phyloP scores from a whole-genome alignment of 2,329 filamentous ascomycete species.

The Leptosphaerulina australis region DNA sequence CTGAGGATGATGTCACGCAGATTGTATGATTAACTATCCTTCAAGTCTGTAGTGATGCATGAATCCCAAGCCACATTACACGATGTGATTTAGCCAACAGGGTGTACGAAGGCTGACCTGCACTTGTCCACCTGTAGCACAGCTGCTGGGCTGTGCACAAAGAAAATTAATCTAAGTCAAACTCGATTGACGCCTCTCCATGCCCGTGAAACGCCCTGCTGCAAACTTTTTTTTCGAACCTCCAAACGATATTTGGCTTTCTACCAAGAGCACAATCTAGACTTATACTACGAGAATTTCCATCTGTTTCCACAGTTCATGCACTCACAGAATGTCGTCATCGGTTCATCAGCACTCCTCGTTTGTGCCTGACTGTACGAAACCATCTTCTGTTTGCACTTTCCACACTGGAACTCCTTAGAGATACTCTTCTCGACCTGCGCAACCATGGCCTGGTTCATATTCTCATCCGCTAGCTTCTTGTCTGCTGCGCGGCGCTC shows the following conservation, averaged over 20 bases:
- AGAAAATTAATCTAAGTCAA: not conserved
- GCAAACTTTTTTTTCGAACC: constrained; percentile 19
- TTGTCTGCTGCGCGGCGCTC: constrained; percentile 78
- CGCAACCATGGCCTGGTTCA: constrained; percentile 95
- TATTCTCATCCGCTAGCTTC: constrained; percentile 85
- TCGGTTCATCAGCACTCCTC: constrained; percentile 89
- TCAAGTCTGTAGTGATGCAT: not conserved
- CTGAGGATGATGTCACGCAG: not conserved
- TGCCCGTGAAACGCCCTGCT: constrained; percentile 19
- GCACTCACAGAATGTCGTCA: constrained; percentile 64
- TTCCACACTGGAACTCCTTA: constrained; percentile 84
- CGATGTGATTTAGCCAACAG: constrained; percentile 1
- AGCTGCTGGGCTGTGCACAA: not conserved
- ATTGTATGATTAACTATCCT: constrained; percentile 2
- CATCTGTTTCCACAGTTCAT: constrained; percentile 58
- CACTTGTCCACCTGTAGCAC: not conserved
- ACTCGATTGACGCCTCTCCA: constrained; percentile 19
- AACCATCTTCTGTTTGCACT: constrained; percentile 92
- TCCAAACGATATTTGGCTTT: not conserved
- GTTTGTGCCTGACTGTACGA: constrained; percentile 97
- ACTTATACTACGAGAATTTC: constrained; percentile 51
- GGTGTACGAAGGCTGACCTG: not conserved
- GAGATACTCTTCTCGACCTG: constrained; percentile 90
- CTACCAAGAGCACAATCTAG: not conserved
- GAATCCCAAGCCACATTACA: constrained; percentile 4